Evolutionary conservation across 768 basidiomycete genomes (phyloP).

Genomic region (Cyathus striatus): DNA sequence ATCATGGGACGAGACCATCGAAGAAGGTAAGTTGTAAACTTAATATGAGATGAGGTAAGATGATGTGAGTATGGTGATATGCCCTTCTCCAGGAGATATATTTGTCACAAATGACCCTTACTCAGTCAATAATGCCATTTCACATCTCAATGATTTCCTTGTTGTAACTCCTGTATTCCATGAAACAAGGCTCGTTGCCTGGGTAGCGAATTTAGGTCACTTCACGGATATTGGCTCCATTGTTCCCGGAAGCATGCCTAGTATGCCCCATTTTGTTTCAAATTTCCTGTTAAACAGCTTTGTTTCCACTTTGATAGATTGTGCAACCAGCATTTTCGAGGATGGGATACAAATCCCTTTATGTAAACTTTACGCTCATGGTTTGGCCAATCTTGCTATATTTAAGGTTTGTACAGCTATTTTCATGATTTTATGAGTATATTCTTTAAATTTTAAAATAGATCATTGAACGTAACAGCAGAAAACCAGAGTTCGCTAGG

Average conservation of each 20-base stretch:
- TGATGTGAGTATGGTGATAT: too few species aligned
- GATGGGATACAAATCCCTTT: slow-evolving; percentile 23
- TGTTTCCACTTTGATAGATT: slow-evolving; percentile 6
- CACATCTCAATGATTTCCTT: slow-evolving; percentile 24
- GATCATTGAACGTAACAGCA: slow-evolving; percentile 16
- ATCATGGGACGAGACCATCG: slow-evolving; percentile 21
- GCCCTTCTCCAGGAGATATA: slow-evolving; percentile 6
- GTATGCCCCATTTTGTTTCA: slow-evolving; percentile 3
- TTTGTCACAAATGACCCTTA: slow-evolving; percentile 25
- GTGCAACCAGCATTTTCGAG: slow-evolving; percentile 16
- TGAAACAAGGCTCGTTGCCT: slow-evolving; percentile 19
- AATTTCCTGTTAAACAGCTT: too few species aligned
- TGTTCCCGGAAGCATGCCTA: slow-evolving; percentile 16
- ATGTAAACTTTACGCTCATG: slow-evolving; percentile 19
- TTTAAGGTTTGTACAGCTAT: slow-evolving; percentile 10
- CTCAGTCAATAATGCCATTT: slow-evolving; percentile 18
- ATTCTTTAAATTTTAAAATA: background rate
- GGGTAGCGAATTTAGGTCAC: slow-evolving; percentile 23
- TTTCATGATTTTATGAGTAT: background rate
- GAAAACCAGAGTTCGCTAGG: slow-evolving; percentile 21
- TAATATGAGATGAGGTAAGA: too few species aligned
- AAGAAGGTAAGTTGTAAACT: slow-evolving; percentile 15
- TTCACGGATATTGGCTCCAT: slow-evolving; percentile 19
- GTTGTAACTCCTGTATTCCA: slow-evolving; percentile 20
- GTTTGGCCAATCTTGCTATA: slow-evolving; percentile 17